Evolutionary conservation across 441 rosid genomes (phyloP).

Genomic region (Brassica balearica): DNA sequence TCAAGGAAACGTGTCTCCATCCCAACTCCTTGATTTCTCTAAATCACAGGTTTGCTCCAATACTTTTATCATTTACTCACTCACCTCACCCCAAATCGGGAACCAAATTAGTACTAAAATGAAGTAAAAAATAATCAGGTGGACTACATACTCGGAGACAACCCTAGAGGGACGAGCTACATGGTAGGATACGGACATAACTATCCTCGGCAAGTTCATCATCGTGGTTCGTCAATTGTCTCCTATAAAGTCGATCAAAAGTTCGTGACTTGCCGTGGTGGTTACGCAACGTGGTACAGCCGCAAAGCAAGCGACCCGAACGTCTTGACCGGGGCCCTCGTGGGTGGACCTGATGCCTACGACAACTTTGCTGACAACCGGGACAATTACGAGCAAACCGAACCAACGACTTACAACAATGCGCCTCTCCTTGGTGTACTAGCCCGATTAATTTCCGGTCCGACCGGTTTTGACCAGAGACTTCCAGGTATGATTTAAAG

Average conservation of each 20-base stretch:
- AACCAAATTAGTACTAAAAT: neutral
- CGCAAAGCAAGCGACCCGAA: slow-evolving; percentile 82
- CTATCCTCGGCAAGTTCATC: slow-evolving; percentile 88
- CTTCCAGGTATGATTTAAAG: slow-evolving; percentile 66
- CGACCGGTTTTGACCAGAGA: slow-evolving; percentile 70
- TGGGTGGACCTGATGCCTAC: slow-evolving; percentile 96
- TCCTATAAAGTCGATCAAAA: slow-evolving; percentile 61
- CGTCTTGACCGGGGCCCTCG: slow-evolving; percentile 83
- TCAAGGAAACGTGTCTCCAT: slow-evolving; percentile 47
- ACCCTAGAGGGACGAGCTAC: slow-evolving; percentile 96
- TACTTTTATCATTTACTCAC: neutral
- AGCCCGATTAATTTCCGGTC: slow-evolving; percentile 76
- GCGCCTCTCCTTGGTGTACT: slow-evolving; percentile 91
- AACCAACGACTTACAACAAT: slow-evolving; percentile 95
- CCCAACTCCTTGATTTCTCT: slow-evolving; percentile 76
- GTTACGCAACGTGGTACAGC: slow-evolving; percentile 84
- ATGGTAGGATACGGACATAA: slow-evolving; percentile 95
- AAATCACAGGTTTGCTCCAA: slow-evolving; percentile 72
- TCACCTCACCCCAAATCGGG: neutral
- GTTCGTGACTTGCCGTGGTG: slow-evolving; percentile 87
- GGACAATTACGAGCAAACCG: slow-evolving; percentile 94
- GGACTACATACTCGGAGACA: slow-evolving; percentile 93
- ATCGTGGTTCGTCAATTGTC: slow-evolving; percentile 87
- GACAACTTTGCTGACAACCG: slow-evolving; percentile 92
- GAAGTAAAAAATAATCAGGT: slow-evolving; percentile 46